Evolutionary conservation across 176 grass and related monocot genomes (phyloP).

Genomic region (Cenchrus americanus): DNA sequence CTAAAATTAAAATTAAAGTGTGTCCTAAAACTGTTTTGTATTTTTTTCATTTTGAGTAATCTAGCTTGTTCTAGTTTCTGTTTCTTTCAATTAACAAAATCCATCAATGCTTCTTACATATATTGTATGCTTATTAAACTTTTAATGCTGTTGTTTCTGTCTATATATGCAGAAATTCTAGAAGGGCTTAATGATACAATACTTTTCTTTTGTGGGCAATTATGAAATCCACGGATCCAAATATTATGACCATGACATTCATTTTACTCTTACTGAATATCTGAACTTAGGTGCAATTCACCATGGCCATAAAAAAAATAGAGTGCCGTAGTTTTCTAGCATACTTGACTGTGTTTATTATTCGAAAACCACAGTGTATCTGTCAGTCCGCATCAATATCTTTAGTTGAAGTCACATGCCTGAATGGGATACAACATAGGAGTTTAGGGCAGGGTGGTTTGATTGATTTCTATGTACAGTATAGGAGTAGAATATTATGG

Average conservation of each 20-base stretch:
- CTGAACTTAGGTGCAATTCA: neutral
- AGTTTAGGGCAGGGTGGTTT: too few species aligned
- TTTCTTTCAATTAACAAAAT: too few species aligned
- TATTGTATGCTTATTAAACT: neutral
- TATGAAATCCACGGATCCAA: neutral
- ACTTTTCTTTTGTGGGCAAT: constrained; percentile 34
- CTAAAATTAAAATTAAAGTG: too few species aligned
- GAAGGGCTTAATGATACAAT: neutral
- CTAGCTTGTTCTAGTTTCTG: too few species aligned
- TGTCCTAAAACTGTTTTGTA: too few species aligned
- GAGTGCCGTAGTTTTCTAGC: too few species aligned
- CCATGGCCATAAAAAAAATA: neutral
- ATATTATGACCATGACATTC: neutral
- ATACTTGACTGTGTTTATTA: constrained; percentile 13
- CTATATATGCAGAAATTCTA: constrained; percentile 22
- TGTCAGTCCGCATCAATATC: constrained; percentile 38
- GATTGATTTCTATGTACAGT: too few species aligned
- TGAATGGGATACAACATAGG: too few species aligned
- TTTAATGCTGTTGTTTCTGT: neutral
- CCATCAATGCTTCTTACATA: neutral
- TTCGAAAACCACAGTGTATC: constrained; percentile 14
- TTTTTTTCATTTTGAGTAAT: too few species aligned
- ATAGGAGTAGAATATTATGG: too few species aligned
- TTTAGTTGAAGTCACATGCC: constrained; percentile 40
- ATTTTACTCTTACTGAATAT: constrained; percentile 9